phyloP scores from a whole-genome alignment of 768 basidiomycete genomes.

The Glaciozyma martinii region DNA sequence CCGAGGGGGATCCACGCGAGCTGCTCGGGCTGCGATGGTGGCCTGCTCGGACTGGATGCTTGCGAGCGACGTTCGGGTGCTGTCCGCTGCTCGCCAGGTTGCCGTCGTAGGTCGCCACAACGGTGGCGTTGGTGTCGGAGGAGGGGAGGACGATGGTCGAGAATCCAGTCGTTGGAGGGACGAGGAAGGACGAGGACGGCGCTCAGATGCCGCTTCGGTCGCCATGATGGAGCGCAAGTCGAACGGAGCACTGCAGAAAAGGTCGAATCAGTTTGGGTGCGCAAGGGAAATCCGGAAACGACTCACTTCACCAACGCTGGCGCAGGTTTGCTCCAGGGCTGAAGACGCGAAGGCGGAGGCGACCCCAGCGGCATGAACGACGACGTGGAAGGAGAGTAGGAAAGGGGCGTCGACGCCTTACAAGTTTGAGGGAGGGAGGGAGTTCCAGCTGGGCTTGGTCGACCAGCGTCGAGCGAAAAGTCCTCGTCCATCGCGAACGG shows the following conservation, averaged over 20 bases:
- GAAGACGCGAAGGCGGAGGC: conserved; percentile 20
- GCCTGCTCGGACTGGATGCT: conserved; percentile 17
- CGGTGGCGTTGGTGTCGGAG: not conserved
- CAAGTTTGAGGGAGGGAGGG: not conserved
- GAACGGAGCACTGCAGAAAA: not conserved
- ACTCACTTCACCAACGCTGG: not conserved
- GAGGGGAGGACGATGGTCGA: not conserved
- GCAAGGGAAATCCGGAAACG: too few species aligned
- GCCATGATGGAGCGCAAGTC: conserved; percentile 28
- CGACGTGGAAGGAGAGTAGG: conserved; percentile 11
- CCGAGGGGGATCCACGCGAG: not conserved
- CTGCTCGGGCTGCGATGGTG: not conserved
- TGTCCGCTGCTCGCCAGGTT: not conserved
- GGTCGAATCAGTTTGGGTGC: not conserved
- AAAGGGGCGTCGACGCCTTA: conserved; percentile 3
- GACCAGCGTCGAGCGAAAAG: conserved; percentile 22
- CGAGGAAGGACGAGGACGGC: not conserved
- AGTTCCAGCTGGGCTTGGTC: not conserved
- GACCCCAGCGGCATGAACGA: conserved; percentile 28
- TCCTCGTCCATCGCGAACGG: conserved; percentile 31
- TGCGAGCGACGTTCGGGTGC: conserved; percentile 12
- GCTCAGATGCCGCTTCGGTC: conserved; percentile 7
- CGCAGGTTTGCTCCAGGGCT: conserved; percentile 19
- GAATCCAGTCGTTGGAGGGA: not conserved
- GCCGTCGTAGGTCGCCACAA: not conserved